Evolutionary conservation across 2,329 filamentous ascomycete species (phyloP).

Genomic region (Aspergillus hortae): DNA sequence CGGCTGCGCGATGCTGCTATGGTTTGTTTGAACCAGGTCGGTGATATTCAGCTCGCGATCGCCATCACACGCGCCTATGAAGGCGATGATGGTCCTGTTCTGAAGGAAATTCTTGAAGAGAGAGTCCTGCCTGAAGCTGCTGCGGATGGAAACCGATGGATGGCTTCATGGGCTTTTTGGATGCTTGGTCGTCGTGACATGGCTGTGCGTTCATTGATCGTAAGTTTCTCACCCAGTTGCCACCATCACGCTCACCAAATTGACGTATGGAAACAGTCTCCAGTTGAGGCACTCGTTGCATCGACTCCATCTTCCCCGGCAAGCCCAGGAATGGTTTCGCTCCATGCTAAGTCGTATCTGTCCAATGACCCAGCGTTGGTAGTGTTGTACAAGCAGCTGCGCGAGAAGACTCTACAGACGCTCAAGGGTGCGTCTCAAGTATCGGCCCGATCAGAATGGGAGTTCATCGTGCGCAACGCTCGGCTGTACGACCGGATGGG

Average conservation of each 20-base stretch:
- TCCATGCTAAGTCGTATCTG: slow-evolving; percentile 74
- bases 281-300: slow-evolving; percentile 66
- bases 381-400: slow-evolving; percentile 80
- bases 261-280: slow-evolving; percentile 54
- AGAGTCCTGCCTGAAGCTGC: slow-evolving; percentile 75
- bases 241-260: not conserved
- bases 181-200: slow-evolving; percentile 78
- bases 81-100: slow-evolving; percentile 72
- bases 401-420: slow-evolving; percentile 76
- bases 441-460: slow-evolving; percentile 75
- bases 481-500: slow-evolving; percentile 86
- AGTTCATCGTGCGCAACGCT: slow-evolving; percentile 83
- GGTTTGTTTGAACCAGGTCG: slow-evolving; percentile 80
- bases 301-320: slow-evolving; percentile 51
- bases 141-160: slow-evolving; percentile 82
- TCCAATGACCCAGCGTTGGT: slow-evolving; percentile 89
- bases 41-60: slow-evolving; percentile 85
- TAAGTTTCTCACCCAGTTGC: slow-evolving; percentile 41
- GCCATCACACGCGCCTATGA: slow-evolving; percentile 85
- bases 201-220: slow-evolving; percentile 78
- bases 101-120: slow-evolving; percentile 72
- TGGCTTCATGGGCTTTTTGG: slow-evolving; percentile 94
- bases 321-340: slow-evolving; percentile 54
- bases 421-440: slow-evolving; percentile 81
- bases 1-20: slow-evolving; percentile 80